Evolutionary conservation across 306 rosid genomes (phyloP), one percentile per base, ranked within the genome.

Genomic region (Argentina anserina): DNA sequence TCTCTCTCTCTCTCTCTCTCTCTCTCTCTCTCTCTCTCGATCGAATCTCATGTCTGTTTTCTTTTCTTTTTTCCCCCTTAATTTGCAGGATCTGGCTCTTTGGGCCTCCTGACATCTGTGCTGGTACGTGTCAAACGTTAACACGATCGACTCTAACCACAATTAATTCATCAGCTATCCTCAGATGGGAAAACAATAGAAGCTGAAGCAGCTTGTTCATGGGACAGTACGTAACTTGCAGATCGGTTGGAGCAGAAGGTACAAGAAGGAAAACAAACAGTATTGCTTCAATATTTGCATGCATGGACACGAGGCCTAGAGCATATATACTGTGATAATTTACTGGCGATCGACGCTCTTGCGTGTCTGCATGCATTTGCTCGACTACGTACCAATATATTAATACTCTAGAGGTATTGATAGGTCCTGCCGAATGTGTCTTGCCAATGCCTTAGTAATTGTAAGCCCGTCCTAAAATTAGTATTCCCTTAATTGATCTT

Each of bases 181-280:
- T 90, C 99, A 61, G 97, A 95, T 63, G 97, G 99, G 78, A 95
- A 90, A 87, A 95, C 99, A 46, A 52, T 95, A 77, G 97, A 95
- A 84, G 93, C 97, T 25, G 97, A 95, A 87, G 99, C 99, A 45
- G 97, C 99, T n/a, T n/a, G n/a, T n/a, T 78, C 99, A 95, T 84
- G 99, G 99, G 83, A 95, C 99, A 76, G 99, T 95, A 46, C 84
- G 97, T 40, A 97, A 95, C 85, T 95, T 85, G n/a, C n/a, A n/a
- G n/a, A n/a, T 78, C 90, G 97, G 74, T 66, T 95, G 70, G 88
- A 95, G 79, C 90, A 95, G 69, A 91, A 84, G 81, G 97, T 97
- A 77, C 97, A 86, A 80, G 97, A 95, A 86, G 91, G 66, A 95
- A 97, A 69, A 95, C 99, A 56, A 95, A 95, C 81, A 95, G 97